Conservation (phyloP, 345 rosid genomes). For the Gossypium australe region DNA sequence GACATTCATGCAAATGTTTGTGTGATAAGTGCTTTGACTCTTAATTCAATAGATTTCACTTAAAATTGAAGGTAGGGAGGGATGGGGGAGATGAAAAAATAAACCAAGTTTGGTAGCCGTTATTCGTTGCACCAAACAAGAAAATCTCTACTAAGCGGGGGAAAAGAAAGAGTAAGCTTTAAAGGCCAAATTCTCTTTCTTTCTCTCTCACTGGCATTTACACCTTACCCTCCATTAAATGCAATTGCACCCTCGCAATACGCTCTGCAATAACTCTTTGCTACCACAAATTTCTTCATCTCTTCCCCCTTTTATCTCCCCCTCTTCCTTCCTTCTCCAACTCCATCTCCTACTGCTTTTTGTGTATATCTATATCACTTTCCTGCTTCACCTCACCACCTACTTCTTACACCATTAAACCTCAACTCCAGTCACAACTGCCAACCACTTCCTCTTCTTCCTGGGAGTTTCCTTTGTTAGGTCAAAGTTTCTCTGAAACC, state of each 20-base stretch:
- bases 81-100: background rate
- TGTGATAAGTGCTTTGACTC: too few relatives aligned
- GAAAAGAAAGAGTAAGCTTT: background rate
- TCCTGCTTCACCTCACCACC: background rate
- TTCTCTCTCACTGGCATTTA: slow-evolving; percentile 26
- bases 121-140: slow-evolving; percentile 29
- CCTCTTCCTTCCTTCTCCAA: background rate
- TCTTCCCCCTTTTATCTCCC: background rate
- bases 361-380: background rate
- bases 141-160: background rate
- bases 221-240: slow-evolving; percentile 58
- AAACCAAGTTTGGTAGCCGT: slow-evolving; percentile 44
- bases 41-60: too few relatives aligned
- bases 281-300: slow-evolving; percentile 32
- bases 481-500: background rate
- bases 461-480: background rate
- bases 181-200: slow-evolving; percentile 15
- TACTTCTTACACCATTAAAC: background rate
- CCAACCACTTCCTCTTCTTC: background rate
- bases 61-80: background rate
- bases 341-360: background rate
- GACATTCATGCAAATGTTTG: too few relatives aligned
- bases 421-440: background rate
- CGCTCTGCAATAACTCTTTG: slow-evolving; percentile 66
- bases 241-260: slow-evolving; percentile 69